Evolutionary conservation across 306 rosid genomes (phyloP), one percentile per base, ranked within the genome.

Genomic region (Glycine tomentella): DNA sequence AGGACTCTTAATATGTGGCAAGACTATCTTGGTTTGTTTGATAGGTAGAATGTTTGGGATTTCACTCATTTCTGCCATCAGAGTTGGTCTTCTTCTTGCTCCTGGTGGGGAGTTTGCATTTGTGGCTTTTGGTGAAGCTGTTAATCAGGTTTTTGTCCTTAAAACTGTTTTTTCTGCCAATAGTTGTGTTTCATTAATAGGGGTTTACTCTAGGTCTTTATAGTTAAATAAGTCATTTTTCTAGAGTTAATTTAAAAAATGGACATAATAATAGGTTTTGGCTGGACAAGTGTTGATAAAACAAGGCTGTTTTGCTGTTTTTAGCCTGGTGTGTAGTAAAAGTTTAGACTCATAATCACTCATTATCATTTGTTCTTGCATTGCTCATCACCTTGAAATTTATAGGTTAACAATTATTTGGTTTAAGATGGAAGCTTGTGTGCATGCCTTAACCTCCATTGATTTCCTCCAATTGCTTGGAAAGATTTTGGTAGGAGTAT

Each of bases 81-180:
- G 99, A 88, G 94, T 82, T 84, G 99, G 99, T 72, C 97, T 96
- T 77, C 99, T 96, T 85, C 99, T 96, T 84, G 99, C 98, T 67
- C 99, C 99, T 61, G 99, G 99, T 53, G 99, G 99, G 86, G 99
- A 96, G 81, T 96, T 96, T 89, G 99, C 99, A 44, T 96, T 96
- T 92, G 99, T 96, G 85, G 99, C 98, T 69, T 96, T 96, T 81
- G 99, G 99, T 76, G 99, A 96, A 80, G 97, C 98, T 87, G 99
- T 96, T 85, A 92, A 88, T 93, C 98, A 93, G 99, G 99, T 96
- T 81, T 81, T 66, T 49, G 76, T 83, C 72, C 36, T 72, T 73
- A 36, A 53, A 78, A 74, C 69, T 78, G 8, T 80, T 68, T 36
- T 25, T 45, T 50, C 17, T 81, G 48, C 51, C 63, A 79, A 64